Percentiles rank a stretch among this genome's conserved stretches.
phyloP scores from a whole-genome alignment of 2,329 filamentous ascomycete genomes.

The Mollisiaceae sp. region DNA sequence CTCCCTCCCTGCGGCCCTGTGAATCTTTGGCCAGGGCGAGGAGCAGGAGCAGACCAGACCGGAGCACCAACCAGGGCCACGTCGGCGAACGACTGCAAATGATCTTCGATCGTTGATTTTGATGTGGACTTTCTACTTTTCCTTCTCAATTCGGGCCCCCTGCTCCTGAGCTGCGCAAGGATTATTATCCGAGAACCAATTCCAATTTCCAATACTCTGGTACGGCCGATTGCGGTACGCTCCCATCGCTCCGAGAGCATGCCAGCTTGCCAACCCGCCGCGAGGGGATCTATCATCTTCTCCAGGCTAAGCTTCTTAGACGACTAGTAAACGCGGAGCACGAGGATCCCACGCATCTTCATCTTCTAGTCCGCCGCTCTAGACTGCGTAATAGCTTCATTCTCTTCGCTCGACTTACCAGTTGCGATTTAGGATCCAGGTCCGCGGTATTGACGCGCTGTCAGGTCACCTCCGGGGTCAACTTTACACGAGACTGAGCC shows the following conservation, averaged over 20 bases:
- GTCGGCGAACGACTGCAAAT: neutral
- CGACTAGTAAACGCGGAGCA: neutral
- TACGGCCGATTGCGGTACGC: conserved; percentile 7
- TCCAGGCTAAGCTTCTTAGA: neutral
- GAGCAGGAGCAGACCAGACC: neutral
- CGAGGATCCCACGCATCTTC: conserved; percentile 1
- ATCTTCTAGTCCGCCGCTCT: neutral
- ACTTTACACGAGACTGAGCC: conserved; percentile 6
- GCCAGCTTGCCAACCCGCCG: neutral
- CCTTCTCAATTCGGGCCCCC: conserved; percentile 19
- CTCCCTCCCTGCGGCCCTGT: neutral
- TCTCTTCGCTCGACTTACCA: neutral
- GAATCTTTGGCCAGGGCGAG: conserved; percentile 2
- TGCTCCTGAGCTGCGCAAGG: conserved; percentile 18
- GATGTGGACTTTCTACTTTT: conserved; percentile 13
- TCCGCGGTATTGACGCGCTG: conserved; percentile 3
- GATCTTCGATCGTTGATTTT: neutral
- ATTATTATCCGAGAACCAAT: conserved; percentile 17
- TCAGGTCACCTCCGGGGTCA: neutral
- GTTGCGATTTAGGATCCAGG: neutral
- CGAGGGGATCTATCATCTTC: neutral
- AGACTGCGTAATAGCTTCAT: conserved; percentile 9
- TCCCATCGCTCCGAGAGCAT: neutral
- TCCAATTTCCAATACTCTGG: conserved; percentile 22
- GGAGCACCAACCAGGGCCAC: neutral